Base-by-base conservation (phyloP, 179 eudicot genomes). In the Beta lomatogona region DNA sequence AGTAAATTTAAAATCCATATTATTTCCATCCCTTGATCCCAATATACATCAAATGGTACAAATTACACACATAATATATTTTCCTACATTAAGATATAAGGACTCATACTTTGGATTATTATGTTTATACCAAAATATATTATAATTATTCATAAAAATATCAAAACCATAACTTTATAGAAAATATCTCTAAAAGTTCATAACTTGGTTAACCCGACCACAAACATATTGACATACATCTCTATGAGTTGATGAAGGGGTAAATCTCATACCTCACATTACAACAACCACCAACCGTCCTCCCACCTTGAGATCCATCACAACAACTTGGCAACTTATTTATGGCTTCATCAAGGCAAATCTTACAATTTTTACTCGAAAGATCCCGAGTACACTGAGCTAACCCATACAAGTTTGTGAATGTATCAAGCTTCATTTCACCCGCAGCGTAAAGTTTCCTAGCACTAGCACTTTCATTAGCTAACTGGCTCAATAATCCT, bases 261-360 rank as follows among this genome's bases (percentile, higher is more conserved):
- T 64, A 77, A 1, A 50, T 64, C 79, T 77, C 79, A 77, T 21
- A 77, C 22, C 79, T 63, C 59, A 77, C 71, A 15, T 77, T 63
- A 64, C 79, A 77, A 77, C 79, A 64, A 45, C 79, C 79, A 63
- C 70, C 71, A 45, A 77, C 58, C 14, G 64, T 71, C 19, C 79
- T 64, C 45, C 71, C 72, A 45, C 79, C 79, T 64, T 48, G 58
- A 22, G 22, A 63, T 6, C 79, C 79, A 46, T 64, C 71, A 48
- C 71, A 77, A 64, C 71, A 77, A 77, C 19, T 45, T 6, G 79
- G 79, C 70, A 77, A 21, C 45, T 77, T 45, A 46, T 46, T 77
- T 45, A 77, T 50, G 7, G 71, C 59, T 46, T 77, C 46, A 63
- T 46, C 71, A 41, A 77, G 16, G 55, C 79, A 77, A 13, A 9